Evolutionary conservation across 352 stramenopile genomes (phyloP).

Genomic region (Globisporangium ultimum): DNA sequence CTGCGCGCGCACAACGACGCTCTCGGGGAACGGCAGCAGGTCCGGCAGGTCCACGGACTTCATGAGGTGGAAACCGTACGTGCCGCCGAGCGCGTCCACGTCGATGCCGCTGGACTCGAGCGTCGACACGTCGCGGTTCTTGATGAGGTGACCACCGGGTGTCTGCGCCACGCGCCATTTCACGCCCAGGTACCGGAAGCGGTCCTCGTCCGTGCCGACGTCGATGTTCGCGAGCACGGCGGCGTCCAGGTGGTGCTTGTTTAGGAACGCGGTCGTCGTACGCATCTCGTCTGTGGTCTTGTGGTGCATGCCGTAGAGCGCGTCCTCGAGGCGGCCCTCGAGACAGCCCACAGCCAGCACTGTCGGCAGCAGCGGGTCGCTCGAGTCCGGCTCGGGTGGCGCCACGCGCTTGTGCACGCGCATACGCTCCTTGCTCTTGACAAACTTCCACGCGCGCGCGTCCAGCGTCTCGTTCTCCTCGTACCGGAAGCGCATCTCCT

Average conservation of each 20-base stretch:
- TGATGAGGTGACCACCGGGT: slow-evolving; percentile 23
- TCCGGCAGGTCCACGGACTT: slow-evolving; percentile 10
- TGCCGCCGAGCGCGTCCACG: slow-evolving; percentile 24
- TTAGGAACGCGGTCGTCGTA: slow-evolving; percentile 26
- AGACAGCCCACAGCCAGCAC: slow-evolving; percentile 41
- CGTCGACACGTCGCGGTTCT: slow-evolving; percentile 39
- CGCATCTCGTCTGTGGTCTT: slow-evolving; percentile 53
- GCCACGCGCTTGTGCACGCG: slow-evolving; percentile 31
- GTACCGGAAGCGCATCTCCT: slow-evolving; percentile 33
- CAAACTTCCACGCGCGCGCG: slow-evolving; percentile 28
- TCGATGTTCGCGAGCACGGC: slow-evolving; percentile 43
- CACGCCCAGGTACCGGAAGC: slow-evolving; percentile 42
- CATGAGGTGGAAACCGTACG: slow-evolving; percentile 28
- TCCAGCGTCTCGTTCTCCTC: slow-evolving; percentile 13
- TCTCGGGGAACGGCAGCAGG: background rate
- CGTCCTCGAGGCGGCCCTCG: slow-evolving; percentile 37
- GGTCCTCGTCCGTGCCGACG: slow-evolving; percentile 25
- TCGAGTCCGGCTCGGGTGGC: slow-evolving; percentile 1
- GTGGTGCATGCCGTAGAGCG: slow-evolving; percentile 44
- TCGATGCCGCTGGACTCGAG: slow-evolving; percentile 45
- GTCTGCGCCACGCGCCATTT: slow-evolving; percentile 39
- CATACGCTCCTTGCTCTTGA: slow-evolving; percentile 30
- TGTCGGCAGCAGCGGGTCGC: slow-evolving; percentile 26
- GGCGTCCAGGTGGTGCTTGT: slow-evolving; percentile 36
- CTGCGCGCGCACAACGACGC: slow-evolving; percentile 8